Percentiles rank a stretch among this genome's conserved stretches.
These are phyloP conservation scores for Pichia pseudocactophila DNA, from an alignment of 805 yeast genomes.

Conservation along the genomic window DNA sequence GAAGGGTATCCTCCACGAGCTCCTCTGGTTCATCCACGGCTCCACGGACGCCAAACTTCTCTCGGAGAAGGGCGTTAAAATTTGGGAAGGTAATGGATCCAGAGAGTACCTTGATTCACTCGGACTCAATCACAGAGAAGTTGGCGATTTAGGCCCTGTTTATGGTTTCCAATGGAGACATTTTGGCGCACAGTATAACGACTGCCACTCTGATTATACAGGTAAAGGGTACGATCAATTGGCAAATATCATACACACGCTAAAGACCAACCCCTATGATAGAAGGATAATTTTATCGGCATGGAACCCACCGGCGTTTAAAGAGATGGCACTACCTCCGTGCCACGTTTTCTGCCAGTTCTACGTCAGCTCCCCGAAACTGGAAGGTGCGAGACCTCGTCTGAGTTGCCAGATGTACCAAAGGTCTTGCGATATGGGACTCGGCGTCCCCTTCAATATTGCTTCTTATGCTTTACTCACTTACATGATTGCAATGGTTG, in stretches of 20 bases:
- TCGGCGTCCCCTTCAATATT: slow-evolving; percentile 98
- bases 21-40: slow-evolving; percentile 89
- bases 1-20: slow-evolving; percentile 80
- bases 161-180: slow-evolving; percentile 99
- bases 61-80: slow-evolving; percentile 79
- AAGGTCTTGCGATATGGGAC: slow-evolving; percentile 98
- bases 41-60: slow-evolving; percentile 79
- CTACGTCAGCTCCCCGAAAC: slow-evolving; percentile 75
- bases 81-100: slow-evolving; percentile 99
- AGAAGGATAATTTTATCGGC: slow-evolving; percentile 92
- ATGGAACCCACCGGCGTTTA: slow-evolving; percentile 97
- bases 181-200: slow-evolving; percentile 87
- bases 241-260: slow-evolving; percentile 63
- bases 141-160: slow-evolving; percentile 96
- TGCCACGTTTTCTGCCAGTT: slow-evolving; percentile 96
- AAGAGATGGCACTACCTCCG: slow-evolving; percentile 95
- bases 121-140: slow-evolving; percentile 73
- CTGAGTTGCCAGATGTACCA: slow-evolving; percentile 88
- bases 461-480: slow-evolving; percentile 93
- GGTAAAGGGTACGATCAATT: slow-evolving; percentile 91
- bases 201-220: slow-evolving; percentile 79
- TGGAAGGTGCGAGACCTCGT: slow-evolving; percentile 38
- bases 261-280: slow-evolving; percentile 87
- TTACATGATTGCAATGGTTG: slow-evolving; percentile 92
- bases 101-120: slow-evolving; percentile 79